Base-by-base conservation (phyloP, 2,329 filamentous ascomycete genomes). In the Diaporthe amygdali region DNA sequence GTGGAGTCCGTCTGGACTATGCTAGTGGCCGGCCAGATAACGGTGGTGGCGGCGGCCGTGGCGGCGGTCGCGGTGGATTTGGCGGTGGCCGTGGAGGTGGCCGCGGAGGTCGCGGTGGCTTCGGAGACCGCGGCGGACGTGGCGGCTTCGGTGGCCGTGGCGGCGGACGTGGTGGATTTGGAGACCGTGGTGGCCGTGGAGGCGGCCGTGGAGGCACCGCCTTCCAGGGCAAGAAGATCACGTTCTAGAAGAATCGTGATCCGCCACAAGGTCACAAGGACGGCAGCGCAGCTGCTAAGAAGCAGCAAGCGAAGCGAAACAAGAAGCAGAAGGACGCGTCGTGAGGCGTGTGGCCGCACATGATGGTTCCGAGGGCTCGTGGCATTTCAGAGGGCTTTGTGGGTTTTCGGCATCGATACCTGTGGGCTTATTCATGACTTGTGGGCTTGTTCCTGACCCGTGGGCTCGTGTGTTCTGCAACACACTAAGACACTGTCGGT, bases 1-100 rank as follows among this genome's bases (percentile, higher is more conserved):
- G 95, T 77, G 82, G 89, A 67, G 87, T 97, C 76, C 93, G 95
- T 77, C 91, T 97, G 68, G 95, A 97, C 88, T 98, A 88, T 82
- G 89, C 92, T 76, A 91, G 92, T 75, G 86, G 87, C 76, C 87
- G 87, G 74, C 81, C 87, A 74, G 82, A 83, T 73, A 81, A 81
- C 73, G 83, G 88, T 73, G 86, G 90, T 73, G 83, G 88, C 70
- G 82, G 87, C 72, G 84, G 88, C 72, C 83, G 85, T 47, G 80
- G 82, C 55, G 79, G 83, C 72, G 80, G 83, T 69, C 80, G 85
- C 74, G 80, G 82, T 73, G 81, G 86, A 74, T 79, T 84, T 64
- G 84, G 86, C 73, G 84, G 86, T 71, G 83, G 87, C 76, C 83
- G 88, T 73, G 84, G 88, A 59, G 84, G 88, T 70, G 82, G 89